Conservation (phyloP, 768 basidiomycete species). For the Leccinellum albellum region DNA sequence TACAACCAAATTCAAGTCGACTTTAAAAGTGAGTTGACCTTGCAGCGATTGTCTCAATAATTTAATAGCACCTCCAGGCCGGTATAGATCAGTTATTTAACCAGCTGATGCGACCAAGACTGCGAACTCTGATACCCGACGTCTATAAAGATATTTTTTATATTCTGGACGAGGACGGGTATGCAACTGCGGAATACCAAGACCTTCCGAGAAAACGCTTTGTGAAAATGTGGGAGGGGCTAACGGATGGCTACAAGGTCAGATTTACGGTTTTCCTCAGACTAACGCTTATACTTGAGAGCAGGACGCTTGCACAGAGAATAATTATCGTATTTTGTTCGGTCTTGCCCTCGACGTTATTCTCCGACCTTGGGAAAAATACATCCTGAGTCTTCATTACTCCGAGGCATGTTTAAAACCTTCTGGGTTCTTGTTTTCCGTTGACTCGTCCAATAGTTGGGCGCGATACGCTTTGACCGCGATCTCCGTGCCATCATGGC, state of each 20-base stretch:
- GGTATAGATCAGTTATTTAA: slow-evolving; percentile 95
- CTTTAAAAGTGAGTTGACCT: slow-evolving; percentile 60
- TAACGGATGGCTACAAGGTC: slow-evolving; percentile 88
- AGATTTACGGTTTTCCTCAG: neutral
- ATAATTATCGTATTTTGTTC: slow-evolving; percentile 84
- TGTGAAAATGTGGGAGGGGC: slow-evolving; percentile 78
- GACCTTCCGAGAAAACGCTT: slow-evolving; percentile 89
- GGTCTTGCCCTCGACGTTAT: slow-evolving; percentile 81
- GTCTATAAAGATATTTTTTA: slow-evolving; percentile 90
- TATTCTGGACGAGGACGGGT: slow-evolving; percentile 83
- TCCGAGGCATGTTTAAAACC: slow-evolving; percentile 63
- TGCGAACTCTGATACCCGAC: slow-evolving; percentile 81
- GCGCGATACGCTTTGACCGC: slow-evolving; percentile 91
- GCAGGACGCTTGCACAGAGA: slow-evolving; percentile 84
- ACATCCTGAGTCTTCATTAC: slow-evolving; percentile 73
- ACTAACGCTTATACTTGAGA: slow-evolving; percentile 1
- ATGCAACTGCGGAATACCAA: slow-evolving; percentile 77
- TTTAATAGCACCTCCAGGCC: slow-evolving; percentile 39
- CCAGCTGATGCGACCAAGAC: slow-evolving; percentile 82
- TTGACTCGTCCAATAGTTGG: slow-evolving; percentile 54
- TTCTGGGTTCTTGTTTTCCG: neutral
- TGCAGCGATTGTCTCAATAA: neutral
- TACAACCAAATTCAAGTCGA: slow-evolving; percentile 62
- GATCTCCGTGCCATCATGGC: slow-evolving; percentile 82
- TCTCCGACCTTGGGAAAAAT: slow-evolving; percentile 95